Evolutionary conservation across 352 stramenopile genomes (phyloP).

Genomic region (Phytophthora kernoviae): DNA sequence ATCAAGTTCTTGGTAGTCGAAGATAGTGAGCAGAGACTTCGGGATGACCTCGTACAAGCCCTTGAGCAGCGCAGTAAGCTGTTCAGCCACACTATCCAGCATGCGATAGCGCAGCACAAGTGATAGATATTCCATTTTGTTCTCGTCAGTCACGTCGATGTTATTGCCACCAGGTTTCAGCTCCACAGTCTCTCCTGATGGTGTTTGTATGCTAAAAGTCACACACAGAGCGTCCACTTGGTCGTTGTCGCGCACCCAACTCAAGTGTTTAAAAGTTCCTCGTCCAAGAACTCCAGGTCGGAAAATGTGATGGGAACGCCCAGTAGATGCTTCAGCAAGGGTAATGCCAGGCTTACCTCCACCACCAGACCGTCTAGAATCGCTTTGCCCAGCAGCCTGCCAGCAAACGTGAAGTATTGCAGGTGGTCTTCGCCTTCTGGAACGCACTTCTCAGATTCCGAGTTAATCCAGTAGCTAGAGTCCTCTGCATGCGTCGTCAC

Average conservation of each 20-base stretch:
- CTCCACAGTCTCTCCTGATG: slow-evolving; percentile 80
- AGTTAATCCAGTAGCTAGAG: slow-evolving; percentile 87
- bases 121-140: slow-evolving; percentile 95
- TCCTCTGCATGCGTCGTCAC: slow-evolving; percentile 75
- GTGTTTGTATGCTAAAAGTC: slow-evolving; percentile 71
- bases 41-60: slow-evolving; percentile 95
- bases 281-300: slow-evolving; percentile 82
- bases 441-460: slow-evolving; percentile 49
- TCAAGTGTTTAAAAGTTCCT: slow-evolving; percentile 76
- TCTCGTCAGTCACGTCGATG: slow-evolving; percentile 94
- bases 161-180: slow-evolving; percentile 90
- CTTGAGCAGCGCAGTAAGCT: slow-evolving; percentile 90
- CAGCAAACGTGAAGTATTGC: slow-evolving; percentile 96
- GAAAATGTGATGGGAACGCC: slow-evolving; percentile 87
- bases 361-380: slow-evolving; percentile 97
- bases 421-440: slow-evolving; percentile 62
- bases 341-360: slow-evolving; percentile 95
- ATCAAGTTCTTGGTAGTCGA: slow-evolving; percentile 96
- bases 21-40: slow-evolving; percentile 86
- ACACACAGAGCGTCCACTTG: slow-evolving; percentile 72
- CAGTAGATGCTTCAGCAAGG: slow-evolving; percentile 83
- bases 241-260: slow-evolving; percentile 78
- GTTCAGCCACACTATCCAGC: slow-evolving; percentile 87
- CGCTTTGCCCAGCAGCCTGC: slow-evolving; percentile 96
- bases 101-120: slow-evolving; percentile 94